Conservation (phyloP, 805 yeast genomes). For the Ogataea siamensis region DNA sequence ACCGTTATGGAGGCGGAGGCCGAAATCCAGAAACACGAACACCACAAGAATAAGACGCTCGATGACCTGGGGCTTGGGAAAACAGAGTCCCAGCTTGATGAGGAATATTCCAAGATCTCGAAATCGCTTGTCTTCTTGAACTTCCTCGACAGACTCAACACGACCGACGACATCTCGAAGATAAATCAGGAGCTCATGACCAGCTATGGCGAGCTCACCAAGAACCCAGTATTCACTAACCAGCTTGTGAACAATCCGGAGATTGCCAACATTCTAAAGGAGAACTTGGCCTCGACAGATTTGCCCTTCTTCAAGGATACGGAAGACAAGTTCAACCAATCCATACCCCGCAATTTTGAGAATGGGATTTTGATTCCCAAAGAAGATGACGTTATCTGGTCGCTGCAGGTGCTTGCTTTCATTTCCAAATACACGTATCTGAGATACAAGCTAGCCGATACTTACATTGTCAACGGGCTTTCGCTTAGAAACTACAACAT, state of each 20-base stretch:
- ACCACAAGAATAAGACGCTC: conserved; percentile 7
- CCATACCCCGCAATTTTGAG: conserved; percentile 51
- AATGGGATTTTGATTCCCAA: conserved; percentile 82
- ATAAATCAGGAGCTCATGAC: conserved; percentile 24
- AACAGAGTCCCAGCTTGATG: conserved; percentile 18
- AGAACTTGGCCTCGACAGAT: conserved; percentile 20
- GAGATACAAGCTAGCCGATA: conserved; percentile 69
- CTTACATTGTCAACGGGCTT: conserved; percentile 72
- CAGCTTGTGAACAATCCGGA: conserved; percentile 29
- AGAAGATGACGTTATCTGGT: conserved; percentile 93
- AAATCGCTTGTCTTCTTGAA: conserved; percentile 29
- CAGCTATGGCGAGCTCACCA: conserved; percentile 26
- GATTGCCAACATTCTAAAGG: conserved; percentile 29
- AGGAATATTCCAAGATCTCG: conserved; percentile 27
- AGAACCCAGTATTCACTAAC: conserved; percentile 25
- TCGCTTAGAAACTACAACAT: conserved; percentile 44
- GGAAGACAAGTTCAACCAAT: conserved; percentile 26
- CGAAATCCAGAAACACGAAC: conserved; percentile 26
- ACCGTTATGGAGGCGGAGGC: conserved; percentile 29
- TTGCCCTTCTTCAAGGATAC: conserved; percentile 21
- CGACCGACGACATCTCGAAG: conserved; percentile 22
- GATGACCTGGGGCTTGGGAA: conserved; percentile 7
- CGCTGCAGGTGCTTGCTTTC: conserved; percentile 86
- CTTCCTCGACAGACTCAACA: conserved; percentile 29
- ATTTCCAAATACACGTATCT: conserved; percentile 86